Evolutionary conservation across 371 early-diverging fungal species (phyloP).

Genomic region (Nematocida minor): DNA sequence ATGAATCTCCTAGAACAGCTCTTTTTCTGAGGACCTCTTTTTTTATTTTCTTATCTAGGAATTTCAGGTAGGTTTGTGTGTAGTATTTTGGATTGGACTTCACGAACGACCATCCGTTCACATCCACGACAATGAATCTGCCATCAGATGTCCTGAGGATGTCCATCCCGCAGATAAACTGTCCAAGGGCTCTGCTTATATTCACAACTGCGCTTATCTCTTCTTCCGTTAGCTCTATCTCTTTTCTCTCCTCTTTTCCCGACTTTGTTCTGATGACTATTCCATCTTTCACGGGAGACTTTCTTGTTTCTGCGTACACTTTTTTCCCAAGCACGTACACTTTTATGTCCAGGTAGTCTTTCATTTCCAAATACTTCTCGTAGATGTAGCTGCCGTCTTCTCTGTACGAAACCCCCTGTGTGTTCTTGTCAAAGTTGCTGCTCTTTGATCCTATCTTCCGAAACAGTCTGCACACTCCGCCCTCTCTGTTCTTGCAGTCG

Average conservation of each 20-base stretch:
- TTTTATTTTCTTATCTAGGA: conserved; percentile 26
- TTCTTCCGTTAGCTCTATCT: conserved; percentile 71
- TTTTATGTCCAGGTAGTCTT: conserved; percentile 88
- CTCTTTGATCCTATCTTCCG: conserved; percentile 90
- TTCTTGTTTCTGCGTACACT: conserved; percentile 90
- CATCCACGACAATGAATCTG: conserved; percentile 85
- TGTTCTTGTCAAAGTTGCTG: conserved; percentile 74
- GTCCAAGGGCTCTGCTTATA: conserved; percentile 74
- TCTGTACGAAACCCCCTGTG: conserved; percentile 67
- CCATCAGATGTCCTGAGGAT: conserved; percentile 71
- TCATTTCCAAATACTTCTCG: conserved; percentile 82
- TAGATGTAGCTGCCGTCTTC: conserved; percentile 74
- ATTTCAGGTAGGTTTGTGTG: conserved; percentile 29
- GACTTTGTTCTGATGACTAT: conserved; percentile 82
- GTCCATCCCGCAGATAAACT: conserved; percentile 85
- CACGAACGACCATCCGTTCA: conserved; percentile 98
- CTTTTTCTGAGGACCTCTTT: not conserved
- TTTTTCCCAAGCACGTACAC: conserved; percentile 84
- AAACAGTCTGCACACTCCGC: conserved; percentile 82
- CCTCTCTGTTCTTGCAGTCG: conserved; percentile 56
- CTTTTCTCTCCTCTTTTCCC: conserved; percentile 88
- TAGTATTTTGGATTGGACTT: conserved; percentile 87
- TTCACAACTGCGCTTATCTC: conserved; percentile 76
- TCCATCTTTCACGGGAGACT: conserved; percentile 94
- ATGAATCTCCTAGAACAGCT: not conserved